Conservation (phyloP, 257 asterid genomes). For the Orobanche coerulescens region DNA sequence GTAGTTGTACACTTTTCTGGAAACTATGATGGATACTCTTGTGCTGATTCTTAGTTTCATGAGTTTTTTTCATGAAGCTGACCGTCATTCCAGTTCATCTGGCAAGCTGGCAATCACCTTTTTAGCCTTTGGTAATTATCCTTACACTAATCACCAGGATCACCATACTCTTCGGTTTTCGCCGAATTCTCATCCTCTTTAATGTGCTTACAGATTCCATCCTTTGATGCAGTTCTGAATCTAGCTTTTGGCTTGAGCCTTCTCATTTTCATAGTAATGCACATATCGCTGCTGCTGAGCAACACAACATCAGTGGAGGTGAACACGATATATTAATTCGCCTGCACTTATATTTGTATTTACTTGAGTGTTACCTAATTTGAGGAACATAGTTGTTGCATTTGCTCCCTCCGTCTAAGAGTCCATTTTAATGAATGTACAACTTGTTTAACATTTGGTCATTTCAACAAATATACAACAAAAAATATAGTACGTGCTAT, state of each 20-base stretch:
- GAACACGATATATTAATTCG: too few relatives aligned
- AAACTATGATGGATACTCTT: constrained; percentile 55
- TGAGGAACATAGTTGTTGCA: too few relatives aligned
- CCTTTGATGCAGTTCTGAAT: constrained; percentile 87
- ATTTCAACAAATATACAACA: too few relatives aligned
- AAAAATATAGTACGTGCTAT: too few relatives aligned
- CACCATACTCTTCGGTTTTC: constrained; percentile 13
- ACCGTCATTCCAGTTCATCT: constrained; percentile 52
- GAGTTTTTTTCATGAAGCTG: constrained; percentile 42
- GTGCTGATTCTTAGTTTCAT: constrained; percentile 78
- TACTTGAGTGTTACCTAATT: too few relatives aligned
- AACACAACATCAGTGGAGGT: constrained; percentile 92
- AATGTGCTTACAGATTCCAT: constrained; percentile 60
- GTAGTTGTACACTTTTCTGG: constrained; percentile 73
- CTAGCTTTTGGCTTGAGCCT: constrained; percentile 82
- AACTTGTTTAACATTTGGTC: too few relatives aligned
- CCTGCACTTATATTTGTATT: too few relatives aligned
- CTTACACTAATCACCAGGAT: constrained; percentile 5
- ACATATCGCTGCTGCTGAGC: constrained; percentile 54
- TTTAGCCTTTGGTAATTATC: constrained; percentile 68
- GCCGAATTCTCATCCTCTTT: constrained; percentile 38
- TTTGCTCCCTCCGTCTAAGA: too few relatives aligned
- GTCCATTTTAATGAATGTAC: too few relatives aligned
- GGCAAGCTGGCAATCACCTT: constrained; percentile 66
- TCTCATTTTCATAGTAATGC: constrained; percentile 77